Conservation (phyloP, 2,329 filamentous ascomycete species). For the Beauveria bassiana region DNA sequence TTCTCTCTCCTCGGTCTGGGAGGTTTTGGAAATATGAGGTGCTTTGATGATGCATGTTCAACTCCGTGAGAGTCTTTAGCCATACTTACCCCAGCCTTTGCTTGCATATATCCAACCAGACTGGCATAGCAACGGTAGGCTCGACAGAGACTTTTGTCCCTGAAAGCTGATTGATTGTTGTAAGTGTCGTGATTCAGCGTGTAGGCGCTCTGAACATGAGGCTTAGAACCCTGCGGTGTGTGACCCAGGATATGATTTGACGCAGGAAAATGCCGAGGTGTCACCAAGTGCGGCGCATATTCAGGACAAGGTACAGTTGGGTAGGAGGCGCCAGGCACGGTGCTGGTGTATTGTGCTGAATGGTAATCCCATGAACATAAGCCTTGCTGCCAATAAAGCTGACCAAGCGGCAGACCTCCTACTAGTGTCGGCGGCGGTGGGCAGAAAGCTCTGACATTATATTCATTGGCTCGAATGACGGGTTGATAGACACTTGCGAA, state of each 20-base stretch:
- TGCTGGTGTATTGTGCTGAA: background rate
- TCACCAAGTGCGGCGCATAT: background rate
- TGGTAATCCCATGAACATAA: constrained; percentile 1
- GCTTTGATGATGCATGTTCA: constrained; percentile 35
- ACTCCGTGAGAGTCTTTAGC: constrained; percentile 28
- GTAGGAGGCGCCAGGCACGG: background rate
- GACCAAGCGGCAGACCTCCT: constrained; percentile 24
- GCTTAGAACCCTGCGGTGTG: background rate
- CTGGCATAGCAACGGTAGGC: constrained; percentile 69
- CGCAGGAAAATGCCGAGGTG: background rate
- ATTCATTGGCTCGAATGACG: constrained; percentile 27
- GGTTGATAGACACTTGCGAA: constrained; percentile 21
- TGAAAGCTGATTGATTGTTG: constrained; percentile 38
- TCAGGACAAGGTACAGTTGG: background rate
- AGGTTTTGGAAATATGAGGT: constrained; percentile 47
- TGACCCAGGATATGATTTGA: background rate
- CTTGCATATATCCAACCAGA: constrained; percentile 57
- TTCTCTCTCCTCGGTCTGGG: constrained; percentile 8
- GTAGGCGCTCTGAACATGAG: background rate
- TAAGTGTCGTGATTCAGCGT: background rate
- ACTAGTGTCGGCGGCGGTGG: constrained; percentile 26
- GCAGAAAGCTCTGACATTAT: constrained; percentile 31
- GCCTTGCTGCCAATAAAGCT: constrained; percentile 18
- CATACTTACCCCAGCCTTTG: constrained; percentile 43
- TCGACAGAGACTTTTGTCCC: constrained; percentile 59